Conservation (phyloP, 148 eudicot species). For the Nepenthes mirabilis region DNA sequence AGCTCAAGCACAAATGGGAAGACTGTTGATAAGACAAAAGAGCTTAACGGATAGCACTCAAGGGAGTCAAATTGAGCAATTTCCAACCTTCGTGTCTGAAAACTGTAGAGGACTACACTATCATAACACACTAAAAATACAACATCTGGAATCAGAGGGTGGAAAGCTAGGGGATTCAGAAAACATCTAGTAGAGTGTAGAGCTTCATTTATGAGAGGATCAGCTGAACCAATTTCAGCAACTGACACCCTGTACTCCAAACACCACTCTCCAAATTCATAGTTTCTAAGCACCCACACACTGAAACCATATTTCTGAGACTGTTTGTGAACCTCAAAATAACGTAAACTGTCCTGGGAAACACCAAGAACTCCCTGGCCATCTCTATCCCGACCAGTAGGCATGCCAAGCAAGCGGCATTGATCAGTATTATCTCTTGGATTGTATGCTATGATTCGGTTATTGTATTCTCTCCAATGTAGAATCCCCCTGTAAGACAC, state of each 20-base stretch:
- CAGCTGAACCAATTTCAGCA: not conserved
- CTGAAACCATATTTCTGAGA: not conserved
- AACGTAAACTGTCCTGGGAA: constrained; percentile 1
- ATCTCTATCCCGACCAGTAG: constrained; percentile 6
- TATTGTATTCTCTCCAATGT: constrained; percentile 12
- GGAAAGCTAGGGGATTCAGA: constrained; percentile 8
- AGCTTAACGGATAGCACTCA: constrained; percentile 3
- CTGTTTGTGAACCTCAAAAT: constrained; percentile 1
- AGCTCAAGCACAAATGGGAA: constrained; percentile 6
- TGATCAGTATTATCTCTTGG: not conserved
- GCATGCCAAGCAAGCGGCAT: constrained; percentile 10
- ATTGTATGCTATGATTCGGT: constrained; percentile 10
- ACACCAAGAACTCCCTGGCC: constrained; percentile 7
- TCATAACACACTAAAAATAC: constrained; percentile 6
- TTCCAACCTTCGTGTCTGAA: constrained; percentile 5
- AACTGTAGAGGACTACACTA: not conserved
- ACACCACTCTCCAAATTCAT: constrained; percentile 6
- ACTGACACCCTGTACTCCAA: constrained; percentile 3
- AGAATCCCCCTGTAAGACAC: constrained; percentile 8
- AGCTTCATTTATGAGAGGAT: constrained; percentile 1
- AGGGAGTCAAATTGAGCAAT: not conserved
- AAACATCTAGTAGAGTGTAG: not conserved
- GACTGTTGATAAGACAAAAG: constrained; percentile 2
- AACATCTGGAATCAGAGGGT: constrained; percentile 6
- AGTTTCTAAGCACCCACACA: constrained; percentile 6